Evolutionary conservation across 495 filamentous ascomycete species (phyloP), one percentile per base, ranked within the genome.

Genomic region (Cercophora samala): DNA sequence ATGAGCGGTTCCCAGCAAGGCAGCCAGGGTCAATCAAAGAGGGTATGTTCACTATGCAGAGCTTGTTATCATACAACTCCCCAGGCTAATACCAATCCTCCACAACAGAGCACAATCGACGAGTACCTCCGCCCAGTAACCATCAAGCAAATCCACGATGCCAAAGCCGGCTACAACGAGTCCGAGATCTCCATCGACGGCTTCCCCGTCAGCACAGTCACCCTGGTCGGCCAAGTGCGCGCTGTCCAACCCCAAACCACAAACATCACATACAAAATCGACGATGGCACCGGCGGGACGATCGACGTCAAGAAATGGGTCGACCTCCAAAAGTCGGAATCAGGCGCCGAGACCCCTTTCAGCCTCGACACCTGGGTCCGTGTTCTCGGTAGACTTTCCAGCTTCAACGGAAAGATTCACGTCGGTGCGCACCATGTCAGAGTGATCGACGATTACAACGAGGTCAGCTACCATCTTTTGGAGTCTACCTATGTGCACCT

Each of bases 251-350:
- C 84, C n/a, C 92, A 96, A 80, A 83, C 90, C 59, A 97, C 94
- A 64, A 96, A 97, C 81, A 84, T 91, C 67, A 96, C 91, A 37
- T 97, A 96, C 85, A 90, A 87, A 70, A 79, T 98, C 70, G 96
- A 98, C 79, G 95, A 99, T 80, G 95, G 96, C 77, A 98, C 95
- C 0, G 95, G 92, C 66, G 37, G 37, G 5, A 83, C 87, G 26
- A 87, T 97, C 64, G 95, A 99, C 82, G 93, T 92, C 53, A 97
- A 97, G 82, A 87, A 91, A 77, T 98, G 92, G 92, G 80, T 93
- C 22, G 92, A 97, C 79, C 79, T 78, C 2, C 82, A 83, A 64
- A 80, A 82, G 64, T 73, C 79, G 17, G 84, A 84, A 77, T 19
- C n/a, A 8, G 83, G 85, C 60, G 81, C 73, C 29, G 74, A 80